phyloP scores from a whole-genome alignment of 768 basidiomycete species.

The Inosperma sp. region DNA sequence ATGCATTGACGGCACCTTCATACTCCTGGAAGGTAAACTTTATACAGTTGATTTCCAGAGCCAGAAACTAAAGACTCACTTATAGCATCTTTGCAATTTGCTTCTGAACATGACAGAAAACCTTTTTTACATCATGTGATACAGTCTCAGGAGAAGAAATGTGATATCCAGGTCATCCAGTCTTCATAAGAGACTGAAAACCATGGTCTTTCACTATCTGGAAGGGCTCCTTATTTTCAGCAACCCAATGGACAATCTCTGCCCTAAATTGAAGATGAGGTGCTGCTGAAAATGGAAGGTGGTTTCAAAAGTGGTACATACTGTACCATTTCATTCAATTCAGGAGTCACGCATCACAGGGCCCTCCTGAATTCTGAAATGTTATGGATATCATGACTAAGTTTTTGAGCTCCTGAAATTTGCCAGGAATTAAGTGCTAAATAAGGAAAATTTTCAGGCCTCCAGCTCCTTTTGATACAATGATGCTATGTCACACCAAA shows the following conservation, averaged over 20 bases:
- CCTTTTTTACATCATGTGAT: slow-evolving; percentile 19
- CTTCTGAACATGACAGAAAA: slow-evolving; percentile 15
- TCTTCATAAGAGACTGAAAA: slow-evolving; percentile 30
- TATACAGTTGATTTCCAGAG: background rate
- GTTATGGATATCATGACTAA: too few species aligned
- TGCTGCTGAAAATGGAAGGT: slow-evolving; percentile 4
- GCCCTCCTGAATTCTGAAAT: too few species aligned
- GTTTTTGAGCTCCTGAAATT: too few species aligned
- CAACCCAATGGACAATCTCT: too few species aligned
- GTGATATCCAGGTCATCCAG: slow-evolving; percentile 28
- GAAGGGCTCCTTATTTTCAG: too few species aligned
- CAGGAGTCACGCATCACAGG: too few species aligned
- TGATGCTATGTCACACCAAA: too few species aligned
- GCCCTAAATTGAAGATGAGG: too few species aligned
- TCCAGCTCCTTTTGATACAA: too few species aligned
- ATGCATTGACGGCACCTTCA: slow-evolving; percentile 5
- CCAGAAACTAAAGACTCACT: slow-evolving; percentile 17
- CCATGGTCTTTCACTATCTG: slow-evolving; percentile 27
- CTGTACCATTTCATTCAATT: too few species aligned
- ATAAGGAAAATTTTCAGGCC: too few species aligned
- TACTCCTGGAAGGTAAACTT: background rate
- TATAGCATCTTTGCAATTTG: slow-evolving; percentile 26
- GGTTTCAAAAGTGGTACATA: background rate
- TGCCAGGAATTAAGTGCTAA: too few species aligned
- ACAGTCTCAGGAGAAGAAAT: slow-evolving; percentile 31